Conservation (phyloP, 225 moss, liverwort and hornwort genomes). For the Ulota crispa region DNA sequence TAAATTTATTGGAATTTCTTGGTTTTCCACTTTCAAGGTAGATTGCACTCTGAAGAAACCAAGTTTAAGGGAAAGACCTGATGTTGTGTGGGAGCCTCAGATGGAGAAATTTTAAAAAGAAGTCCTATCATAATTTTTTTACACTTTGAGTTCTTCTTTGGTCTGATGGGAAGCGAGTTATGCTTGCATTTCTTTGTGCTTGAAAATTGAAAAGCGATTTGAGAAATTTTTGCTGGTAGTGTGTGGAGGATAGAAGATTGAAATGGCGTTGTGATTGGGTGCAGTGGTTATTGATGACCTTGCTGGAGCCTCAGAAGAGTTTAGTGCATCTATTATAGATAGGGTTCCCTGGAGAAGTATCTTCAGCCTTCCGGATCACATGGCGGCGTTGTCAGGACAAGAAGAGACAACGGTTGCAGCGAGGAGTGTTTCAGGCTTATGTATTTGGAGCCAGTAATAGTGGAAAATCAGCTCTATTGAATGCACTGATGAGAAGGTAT, state of each 20-base stretch:
- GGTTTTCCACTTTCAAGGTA: conserved; percentile 9
- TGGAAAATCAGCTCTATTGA: conserved; percentile 83
- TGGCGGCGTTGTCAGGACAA: conserved; percentile 70
- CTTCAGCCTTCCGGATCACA: conserved; percentile 82
- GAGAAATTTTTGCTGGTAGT: background rate
- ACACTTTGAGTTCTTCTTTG: background rate
- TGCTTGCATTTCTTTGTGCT: conserved; percentile 14
- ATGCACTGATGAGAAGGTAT: conserved; percentile 86
- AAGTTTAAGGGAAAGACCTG: conserved; percentile 14
- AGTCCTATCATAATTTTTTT: background rate
- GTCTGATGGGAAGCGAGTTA: conserved; percentile 1
- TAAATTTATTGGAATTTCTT: background rate
- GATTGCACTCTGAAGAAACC: conserved; percentile 14
- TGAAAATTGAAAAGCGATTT: conserved; percentile 12
- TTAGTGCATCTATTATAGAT: conserved; percentile 78
- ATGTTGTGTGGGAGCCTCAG: background rate
- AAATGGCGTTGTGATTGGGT: conserved; percentile 17
- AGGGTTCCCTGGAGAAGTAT: conserved; percentile 66
- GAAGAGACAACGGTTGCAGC: conserved; percentile 75
- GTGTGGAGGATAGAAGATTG: conserved; percentile 4
- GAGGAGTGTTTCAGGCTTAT: conserved; percentile 73
- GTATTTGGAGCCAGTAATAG: conserved; percentile 86
- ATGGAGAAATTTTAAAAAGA: background rate
- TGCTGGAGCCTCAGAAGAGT: conserved; percentile 79
- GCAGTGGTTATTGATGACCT: conserved; percentile 92